phyloP scores from a whole-genome alignment of 2,329 filamentous ascomycete genomes.

The Fusarium luffae region DNA sequence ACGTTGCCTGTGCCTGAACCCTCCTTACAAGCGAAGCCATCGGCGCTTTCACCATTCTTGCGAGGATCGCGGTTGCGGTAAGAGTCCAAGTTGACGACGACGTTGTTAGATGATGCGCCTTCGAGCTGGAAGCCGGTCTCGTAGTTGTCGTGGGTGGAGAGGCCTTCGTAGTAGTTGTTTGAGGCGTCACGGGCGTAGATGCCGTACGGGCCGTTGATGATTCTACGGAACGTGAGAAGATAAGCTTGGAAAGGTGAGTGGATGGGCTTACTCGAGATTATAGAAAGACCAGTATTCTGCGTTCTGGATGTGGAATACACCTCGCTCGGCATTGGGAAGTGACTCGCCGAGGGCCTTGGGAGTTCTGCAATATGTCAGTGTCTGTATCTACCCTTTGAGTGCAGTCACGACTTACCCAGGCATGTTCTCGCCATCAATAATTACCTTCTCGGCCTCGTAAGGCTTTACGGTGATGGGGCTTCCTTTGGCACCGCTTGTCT shows the following conservation, averaged over 20 bases:
- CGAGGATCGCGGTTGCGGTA: constrained; percentile 59
- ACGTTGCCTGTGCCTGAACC: constrained; percentile 59
- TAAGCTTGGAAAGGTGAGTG: accelerated
- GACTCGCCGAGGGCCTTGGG: constrained; percentile 55
- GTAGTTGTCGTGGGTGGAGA: constrained; percentile 54
- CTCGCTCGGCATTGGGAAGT: constrained; percentile 55
- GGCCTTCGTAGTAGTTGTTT: constrained; percentile 52
- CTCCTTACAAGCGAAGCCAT: constrained; percentile 61
- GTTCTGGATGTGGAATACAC: constrained; percentile 59
- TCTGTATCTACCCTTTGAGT: accelerated
- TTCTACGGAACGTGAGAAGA: background rate
- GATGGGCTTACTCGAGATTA: constrained; percentile 45
- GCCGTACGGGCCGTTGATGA: constrained; percentile 54
- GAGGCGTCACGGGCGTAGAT: constrained; percentile 51
- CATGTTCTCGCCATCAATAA: constrained; percentile 58
- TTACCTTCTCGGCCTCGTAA: constrained; percentile 57
- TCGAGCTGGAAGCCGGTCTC: constrained; percentile 54
- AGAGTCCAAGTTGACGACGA: constrained; percentile 57
- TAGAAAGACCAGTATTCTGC: constrained; percentile 59
- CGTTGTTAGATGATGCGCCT: constrained; percentile 50
- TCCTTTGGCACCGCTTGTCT: constrained; percentile 54
- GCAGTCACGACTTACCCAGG: constrained; percentile 13
- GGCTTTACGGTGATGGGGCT: constrained; percentile 56
- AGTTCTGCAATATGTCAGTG: constrained; percentile 49
- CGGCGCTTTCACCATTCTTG: constrained; percentile 63